Base-by-base conservation (phyloP, 208 protist genomes). In the Leishmania braziliensis region DNA sequence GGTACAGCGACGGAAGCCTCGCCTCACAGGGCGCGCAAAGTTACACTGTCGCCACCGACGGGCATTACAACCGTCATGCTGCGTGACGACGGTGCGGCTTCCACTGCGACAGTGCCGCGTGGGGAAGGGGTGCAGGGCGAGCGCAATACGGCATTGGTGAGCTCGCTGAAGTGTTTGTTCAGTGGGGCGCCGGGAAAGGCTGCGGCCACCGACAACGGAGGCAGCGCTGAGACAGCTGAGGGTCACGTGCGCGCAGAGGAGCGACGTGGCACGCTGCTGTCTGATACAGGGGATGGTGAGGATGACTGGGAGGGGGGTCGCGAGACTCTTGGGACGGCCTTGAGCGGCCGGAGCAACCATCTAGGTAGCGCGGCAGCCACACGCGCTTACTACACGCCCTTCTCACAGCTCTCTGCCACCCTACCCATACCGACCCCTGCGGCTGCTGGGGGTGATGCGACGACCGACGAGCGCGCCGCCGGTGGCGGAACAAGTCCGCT, bases 331-430 rank as follows among this genome's bases (percentile, higher is more conserved):
- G 70, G 70, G 23, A 39, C 70, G 70, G 10, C n/a, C 20, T 20
- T 75, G 70, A 56, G 70, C 70, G 46, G 56, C 70, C 70, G n/a
- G 46, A 56, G 70, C 70, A 56, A n/a, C 48, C 46, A 75, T 39
- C 70, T 54, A 5, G 39, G n/a, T 46, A 48, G 50, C 73, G 75
- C 20, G 6, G 12, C 36, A 56, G 48, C 14, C 20, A 29, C 43
- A 14, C 68, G 1, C 23, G 65, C 36, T 33, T 23, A 48, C 4
- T n/a, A n/a, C 56, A 43, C 65, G 23, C 5, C 29, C 48, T 46
- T 6, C 63, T 50, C 18, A n/a, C 60, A 56, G 26, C n/a, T 56
- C 12, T 6, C 48, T 56, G 70, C 48, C 70, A 56, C 70, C 10
- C n/a, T 56, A 0, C 70, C 48, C 46, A 75, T 43, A 23, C 70